Base-by-base conservation (phyloP, 371 early-diverging fungal species). In the Funneliformis caledonium region DNA sequence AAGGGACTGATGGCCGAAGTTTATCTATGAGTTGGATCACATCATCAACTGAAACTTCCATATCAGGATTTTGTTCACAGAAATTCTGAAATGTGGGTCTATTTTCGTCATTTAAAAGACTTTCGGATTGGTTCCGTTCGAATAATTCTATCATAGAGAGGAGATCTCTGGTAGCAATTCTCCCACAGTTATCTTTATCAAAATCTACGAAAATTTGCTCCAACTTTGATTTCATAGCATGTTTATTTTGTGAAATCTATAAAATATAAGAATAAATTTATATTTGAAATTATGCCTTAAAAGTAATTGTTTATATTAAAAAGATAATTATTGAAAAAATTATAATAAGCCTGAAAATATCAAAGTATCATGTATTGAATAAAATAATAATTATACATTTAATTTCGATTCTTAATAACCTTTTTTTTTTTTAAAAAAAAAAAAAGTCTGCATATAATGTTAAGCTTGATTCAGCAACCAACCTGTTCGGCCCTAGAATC, bases 31-130 rank as follows among this genome's bases (percentile, higher is more conserved):
- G 60, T 48, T 60, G 75, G 12, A 75, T 16, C 14, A 75, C 75
- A 14, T 75, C 75, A 56, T 75, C 75, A 59, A 75, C 75, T 19
- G 60, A 59, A 16, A 75, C 60, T 59, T 75, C 75, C 59, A 75
- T 75, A 33, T 75, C 75, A 50, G 75, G 59, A 75, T 75, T 75
- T 37, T 26, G 26, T 33, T 50, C 60, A 60, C 75, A 75, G 16
- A 50, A 75, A 6, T 59, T 31, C 50, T 75, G 75, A 75, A 75
- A 59, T 7, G 59, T 75, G 16, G 52, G 52, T n/a, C 59, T 56
- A 26, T 60, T 60, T 5, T 75, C 75, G n/a, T 75, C 75, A 8
- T 75, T 75, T 50, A 75, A 48, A 26, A 75, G 48, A 4, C 59
- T 50, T 19, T 14, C 19, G 9, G 52, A 16, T 26, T 75, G 52